A percentile compares a stretch with the other conserved stretches of the same genome.
These are phyloP conservation scores for Myxozyma mucilagina DNA, from an alignment of 805 yeast genomes.

Conservation along the genomic window DNA sequence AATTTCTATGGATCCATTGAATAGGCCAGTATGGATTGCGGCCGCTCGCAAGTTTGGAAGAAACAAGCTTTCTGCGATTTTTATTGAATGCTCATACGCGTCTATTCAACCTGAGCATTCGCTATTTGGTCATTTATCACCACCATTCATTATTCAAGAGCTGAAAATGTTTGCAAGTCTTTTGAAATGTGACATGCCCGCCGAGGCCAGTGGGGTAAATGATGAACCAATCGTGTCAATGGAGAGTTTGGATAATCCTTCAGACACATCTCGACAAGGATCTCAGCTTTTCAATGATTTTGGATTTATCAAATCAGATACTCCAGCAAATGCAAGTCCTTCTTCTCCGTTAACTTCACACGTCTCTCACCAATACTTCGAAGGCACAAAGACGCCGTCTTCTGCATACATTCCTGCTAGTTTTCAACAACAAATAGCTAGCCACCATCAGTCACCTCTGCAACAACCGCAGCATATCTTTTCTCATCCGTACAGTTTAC, in stretches of 20 bases:
- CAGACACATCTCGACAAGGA: not conserved
- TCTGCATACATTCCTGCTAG: conserved; percentile 4
- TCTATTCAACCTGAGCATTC: conserved; percentile 49
- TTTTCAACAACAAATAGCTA: conserved; percentile 4
- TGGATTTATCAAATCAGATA: not conserved
- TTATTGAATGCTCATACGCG: conserved; percentile 76
- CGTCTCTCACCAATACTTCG: not conserved
- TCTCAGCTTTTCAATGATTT: not conserved
- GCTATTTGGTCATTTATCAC: conserved; percentile 80
- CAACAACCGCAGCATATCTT: not conserved
- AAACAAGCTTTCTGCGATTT: conserved; percentile 51
- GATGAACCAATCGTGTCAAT: not conserved
- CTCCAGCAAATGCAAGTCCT: not conserved
- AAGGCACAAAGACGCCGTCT: not conserved
- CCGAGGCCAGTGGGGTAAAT: not conserved
- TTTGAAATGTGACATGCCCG: conserved; percentile 23
- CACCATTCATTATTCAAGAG: conserved; percentile 61
- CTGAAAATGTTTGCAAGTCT: conserved; percentile 46
- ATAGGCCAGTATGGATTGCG: conserved; percentile 55
- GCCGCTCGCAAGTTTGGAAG: conserved; percentile 51
- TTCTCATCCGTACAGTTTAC: conserved; percentile 17
- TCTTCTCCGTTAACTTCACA: not conserved
- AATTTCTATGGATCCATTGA: conserved; percentile 45
- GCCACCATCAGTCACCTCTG: not conserved
- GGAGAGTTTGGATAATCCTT: not conserved